A percentile compares a stretch with the other conserved stretches of the same genome.
Conservation (phyloP, 2,329 filamentous ascomycete genomes). For the Bipolaris cookei region DNA sequence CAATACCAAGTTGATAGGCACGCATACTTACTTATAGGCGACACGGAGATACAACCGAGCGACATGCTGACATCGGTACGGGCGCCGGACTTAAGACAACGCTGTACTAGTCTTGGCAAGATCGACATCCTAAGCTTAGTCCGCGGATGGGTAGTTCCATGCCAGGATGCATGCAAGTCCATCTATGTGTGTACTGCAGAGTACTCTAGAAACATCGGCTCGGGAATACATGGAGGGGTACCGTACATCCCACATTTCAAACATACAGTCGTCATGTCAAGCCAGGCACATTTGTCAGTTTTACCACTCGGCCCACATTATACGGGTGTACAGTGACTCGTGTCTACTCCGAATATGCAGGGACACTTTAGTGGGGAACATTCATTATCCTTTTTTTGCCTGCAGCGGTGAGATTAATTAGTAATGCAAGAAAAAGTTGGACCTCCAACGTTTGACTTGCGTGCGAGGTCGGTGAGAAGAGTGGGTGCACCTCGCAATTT, state of each 20-base stretch:
- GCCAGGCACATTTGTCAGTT: constrained; percentile 1
- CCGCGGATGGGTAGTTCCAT: not conserved
- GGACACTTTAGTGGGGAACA: constrained; percentile 1
- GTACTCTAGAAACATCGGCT: not conserved
- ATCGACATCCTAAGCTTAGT: constrained; percentile 5
- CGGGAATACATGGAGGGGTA: not conserved
- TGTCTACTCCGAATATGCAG: constrained; percentile 11
- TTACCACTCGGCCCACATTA: not conserved
- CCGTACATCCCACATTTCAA: not conserved
- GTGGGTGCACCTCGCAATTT: constrained; percentile 7
- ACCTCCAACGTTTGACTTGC: not conserved
- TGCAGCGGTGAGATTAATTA: constrained; percentile 1
- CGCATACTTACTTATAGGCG: constrained; percentile 7
- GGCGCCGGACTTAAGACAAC: constrained; percentile 1
- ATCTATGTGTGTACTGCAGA: not conserved
- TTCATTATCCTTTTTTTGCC: not conserved
- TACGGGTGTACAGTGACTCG: constrained; percentile 5
- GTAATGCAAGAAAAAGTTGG: constrained; percentile 10
- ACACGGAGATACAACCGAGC: constrained; percentile 9
- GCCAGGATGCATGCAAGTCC: not conserved
- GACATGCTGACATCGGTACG: not conserved
- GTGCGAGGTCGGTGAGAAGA: not conserved
- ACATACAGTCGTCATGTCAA: not conserved
- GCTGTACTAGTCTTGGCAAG: constrained; percentile 6
- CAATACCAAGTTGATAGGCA: not conserved